Evolutionary conservation across 2,329 filamentous ascomycete genomes (phyloP).

Genomic region (Stachybotrys elegans): DNA sequence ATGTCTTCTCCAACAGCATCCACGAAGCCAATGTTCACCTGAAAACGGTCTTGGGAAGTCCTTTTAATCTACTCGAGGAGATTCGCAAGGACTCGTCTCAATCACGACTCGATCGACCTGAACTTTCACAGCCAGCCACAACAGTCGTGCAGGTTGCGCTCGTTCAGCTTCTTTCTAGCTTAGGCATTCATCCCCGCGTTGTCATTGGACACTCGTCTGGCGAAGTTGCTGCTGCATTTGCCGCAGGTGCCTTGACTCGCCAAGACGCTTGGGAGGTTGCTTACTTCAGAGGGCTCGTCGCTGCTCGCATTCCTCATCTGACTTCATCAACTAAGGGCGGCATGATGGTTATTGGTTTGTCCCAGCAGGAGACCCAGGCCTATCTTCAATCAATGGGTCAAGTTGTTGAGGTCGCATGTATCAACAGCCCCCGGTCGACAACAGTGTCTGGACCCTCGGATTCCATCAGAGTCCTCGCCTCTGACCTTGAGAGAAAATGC

Average conservation of each 20-base stretch:
- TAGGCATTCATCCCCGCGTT: constrained; percentile 23
- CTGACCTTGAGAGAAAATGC: constrained; percentile 21
- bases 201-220: constrained; percentile 43
- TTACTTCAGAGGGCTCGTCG: constrained; percentile 33
- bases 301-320: constrained; percentile 20
- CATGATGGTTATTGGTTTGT: constrained; percentile 38
- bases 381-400: constrained; percentile 18
- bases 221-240: constrained; percentile 41
- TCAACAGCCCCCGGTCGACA: constrained; percentile 38
- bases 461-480: constrained; percentile 23
- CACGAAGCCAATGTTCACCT: constrained; percentile 25
- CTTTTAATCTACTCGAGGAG: constrained; percentile 27
- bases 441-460: constrained; percentile 36
- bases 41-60: constrained; percentile 19
- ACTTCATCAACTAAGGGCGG: constrained; percentile 25
- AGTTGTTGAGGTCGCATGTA: constrained; percentile 32
- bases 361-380: constrained; percentile 16
- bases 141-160: constrained; percentile 38
- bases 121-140: constrained; percentile 35
- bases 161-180: constrained; percentile 31
- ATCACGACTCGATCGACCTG: constrained; percentile 26
- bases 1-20: constrained; percentile 36
- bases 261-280: constrained; percentile 35
- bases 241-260: constrained; percentile 27
- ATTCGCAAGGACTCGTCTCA: constrained; percentile 3